Conservation (phyloP, 768 basidiomycete species). For the Phaeotremella skinneri region DNA sequence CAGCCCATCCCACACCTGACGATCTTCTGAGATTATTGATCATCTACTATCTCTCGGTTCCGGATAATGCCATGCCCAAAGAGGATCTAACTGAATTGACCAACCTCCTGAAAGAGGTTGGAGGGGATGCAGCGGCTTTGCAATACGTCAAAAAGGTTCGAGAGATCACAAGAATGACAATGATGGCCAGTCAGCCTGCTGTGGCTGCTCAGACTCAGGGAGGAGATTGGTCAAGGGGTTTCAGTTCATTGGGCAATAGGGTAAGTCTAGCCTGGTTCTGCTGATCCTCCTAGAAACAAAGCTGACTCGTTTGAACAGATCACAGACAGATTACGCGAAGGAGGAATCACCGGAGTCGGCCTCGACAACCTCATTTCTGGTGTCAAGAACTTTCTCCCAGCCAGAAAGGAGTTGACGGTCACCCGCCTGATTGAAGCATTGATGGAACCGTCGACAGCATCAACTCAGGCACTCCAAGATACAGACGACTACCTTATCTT, state of each 20-base stretch:
- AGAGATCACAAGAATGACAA: constrained; percentile 89
- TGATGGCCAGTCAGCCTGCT: constrained; percentile 61
- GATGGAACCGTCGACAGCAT: constrained; percentile 93
- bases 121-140: constrained; percentile 71
- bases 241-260: constrained; percentile 84
- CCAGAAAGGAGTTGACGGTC: constrained; percentile 82
- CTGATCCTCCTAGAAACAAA: neutral
- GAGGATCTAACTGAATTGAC: constrained; percentile 87
- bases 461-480: constrained; percentile 89
- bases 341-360: constrained; percentile 61
- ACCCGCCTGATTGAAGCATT: constrained; percentile 92
- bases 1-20: constrained; percentile 62
- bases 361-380: constrained; percentile 94
- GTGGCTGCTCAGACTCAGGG: constrained; percentile 61
- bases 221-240: constrained; percentile 87
- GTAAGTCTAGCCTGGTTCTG: constrained; percentile 56
- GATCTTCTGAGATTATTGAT: constrained; percentile 93
- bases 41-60: constrained; percentile 88
- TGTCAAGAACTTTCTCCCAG: constrained; percentile 95
- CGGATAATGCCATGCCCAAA: constrained; percentile 74
- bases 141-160: constrained; percentile 86
- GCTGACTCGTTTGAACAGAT: constrained; percentile 59
- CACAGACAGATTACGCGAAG: constrained; percentile 87
- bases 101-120: constrained; percentile 75
- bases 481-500: constrained; percentile 95